Evolutionary conservation across 2,329 filamentous ascomycete species (phyloP).

Genomic region (Fusarium foetens): DNA sequence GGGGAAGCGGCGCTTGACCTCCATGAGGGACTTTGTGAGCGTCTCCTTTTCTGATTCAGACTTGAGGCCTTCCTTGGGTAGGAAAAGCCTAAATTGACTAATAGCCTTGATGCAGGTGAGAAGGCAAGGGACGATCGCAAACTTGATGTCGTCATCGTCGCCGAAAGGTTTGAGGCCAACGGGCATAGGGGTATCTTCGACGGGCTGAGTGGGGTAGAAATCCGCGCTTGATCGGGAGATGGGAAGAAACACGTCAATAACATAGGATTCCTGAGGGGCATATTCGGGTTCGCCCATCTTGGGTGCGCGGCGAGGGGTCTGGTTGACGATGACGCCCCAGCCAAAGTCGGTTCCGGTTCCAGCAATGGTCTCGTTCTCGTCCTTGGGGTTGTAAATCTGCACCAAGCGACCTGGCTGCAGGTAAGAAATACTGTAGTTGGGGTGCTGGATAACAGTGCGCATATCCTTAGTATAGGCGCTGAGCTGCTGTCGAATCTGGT

Average conservation of each 20-base stretch:
- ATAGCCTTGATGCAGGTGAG: slow-evolving; percentile 87
- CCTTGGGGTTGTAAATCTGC: slow-evolving; percentile 77
- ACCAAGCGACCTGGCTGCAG: slow-evolving; percentile 89
- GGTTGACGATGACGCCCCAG: slow-evolving; percentile 90
- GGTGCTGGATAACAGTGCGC: slow-evolving; percentile 90
- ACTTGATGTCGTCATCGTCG: slow-evolving; percentile 46
- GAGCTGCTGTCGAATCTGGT: slow-evolving; percentile 86
- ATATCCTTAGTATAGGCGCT: slow-evolving; percentile 88
- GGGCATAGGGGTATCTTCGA: slow-evolving; percentile 58
- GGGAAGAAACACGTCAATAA: slow-evolving; percentile 83
- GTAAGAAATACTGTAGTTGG: slow-evolving; percentile 85
- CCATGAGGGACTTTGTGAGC: slow-evolving; percentile 75
- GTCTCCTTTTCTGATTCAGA: slow-evolving; percentile 72
- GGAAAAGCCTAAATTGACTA: slow-evolving; percentile 83
- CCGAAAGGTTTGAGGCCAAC: slow-evolving; percentile 64
- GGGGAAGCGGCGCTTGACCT: slow-evolving; percentile 88
- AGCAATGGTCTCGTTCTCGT: slow-evolving; percentile 54
- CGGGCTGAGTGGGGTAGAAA: slow-evolving; percentile 51
- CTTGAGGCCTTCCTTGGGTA: slow-evolving; percentile 78
- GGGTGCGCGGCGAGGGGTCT: slow-evolving; percentile 69
- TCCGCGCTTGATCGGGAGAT: slow-evolving; percentile 63
- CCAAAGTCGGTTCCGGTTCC: slow-evolving; percentile 75
- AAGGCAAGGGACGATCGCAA: slow-evolving; percentile 75
- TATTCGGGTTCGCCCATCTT: slow-evolving; percentile 76
- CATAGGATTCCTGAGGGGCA: slow-evolving; percentile 78